Percentiles rank a stretch among this genome's conserved stretches.
Conservation (phyloP, 2,329 filamentous ascomycete genomes). For the Pestalotiopsis sp. region DNA sequence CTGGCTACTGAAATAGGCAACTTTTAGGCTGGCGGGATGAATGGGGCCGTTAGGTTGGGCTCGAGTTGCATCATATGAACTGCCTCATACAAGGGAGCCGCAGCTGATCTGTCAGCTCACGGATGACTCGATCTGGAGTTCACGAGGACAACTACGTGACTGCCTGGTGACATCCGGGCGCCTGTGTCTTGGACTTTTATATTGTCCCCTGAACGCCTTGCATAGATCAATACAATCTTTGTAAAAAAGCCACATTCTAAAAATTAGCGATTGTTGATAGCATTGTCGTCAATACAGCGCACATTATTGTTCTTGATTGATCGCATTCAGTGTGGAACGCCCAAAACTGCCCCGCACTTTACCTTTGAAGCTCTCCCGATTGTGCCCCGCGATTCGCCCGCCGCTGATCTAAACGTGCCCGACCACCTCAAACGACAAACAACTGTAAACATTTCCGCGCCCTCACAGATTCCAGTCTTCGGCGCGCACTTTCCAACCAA, state of each 20-base stretch:
- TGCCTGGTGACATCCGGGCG: neutral
- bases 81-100: constrained; percentile 1
- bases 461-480: neutral
- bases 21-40: neutral
- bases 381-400: neutral
- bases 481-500: neutral
- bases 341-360: constrained; percentile 9
- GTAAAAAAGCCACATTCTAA: neutral
- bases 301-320: neutral
- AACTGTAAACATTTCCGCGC: neutral
- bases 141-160: constrained; percentile 3
- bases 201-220: neutral
- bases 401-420: neutral
- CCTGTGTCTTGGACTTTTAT: neutral
- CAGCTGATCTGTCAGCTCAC: constrained; percentile 5
- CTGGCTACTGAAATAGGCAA: neutral
- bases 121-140: constrained; percentile 7
- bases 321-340: neutral
- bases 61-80: constrained; percentile 7
- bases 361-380: neutral
- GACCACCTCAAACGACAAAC: neutral
- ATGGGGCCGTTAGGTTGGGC: constrained; percentile 4
- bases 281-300: neutral
- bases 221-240: neutral
- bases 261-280: neutral